These are phyloP conservation scores for Chlorella variabilis DNA, from an alignment of 163 green algal species.

Conservation along the genomic window DNA sequence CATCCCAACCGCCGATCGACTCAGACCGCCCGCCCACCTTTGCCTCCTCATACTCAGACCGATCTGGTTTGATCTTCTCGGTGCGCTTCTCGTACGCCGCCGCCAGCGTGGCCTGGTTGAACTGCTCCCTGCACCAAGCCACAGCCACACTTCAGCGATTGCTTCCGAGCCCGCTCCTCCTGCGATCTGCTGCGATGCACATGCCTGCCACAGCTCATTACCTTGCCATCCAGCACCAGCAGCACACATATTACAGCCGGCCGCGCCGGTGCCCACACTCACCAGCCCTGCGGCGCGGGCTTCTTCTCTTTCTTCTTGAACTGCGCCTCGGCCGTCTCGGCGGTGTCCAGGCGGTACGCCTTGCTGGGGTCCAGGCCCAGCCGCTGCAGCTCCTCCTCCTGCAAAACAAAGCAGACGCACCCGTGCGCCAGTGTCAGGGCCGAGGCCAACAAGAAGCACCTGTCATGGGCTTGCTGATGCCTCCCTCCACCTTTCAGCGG, in stretches of 20 bases:
- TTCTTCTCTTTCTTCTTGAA: conserved; percentile 95
- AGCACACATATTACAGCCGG: not conserved
- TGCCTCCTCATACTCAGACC: conserved; percentile 76
- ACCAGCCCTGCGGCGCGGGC: conserved; percentile 67
- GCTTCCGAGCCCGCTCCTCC: too few species aligned
- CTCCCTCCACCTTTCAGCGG: too few species aligned
- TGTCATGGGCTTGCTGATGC: too few species aligned
- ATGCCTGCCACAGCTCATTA: too few species aligned
- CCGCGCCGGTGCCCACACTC: too few species aligned
- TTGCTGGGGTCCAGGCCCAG: conserved; percentile 76
- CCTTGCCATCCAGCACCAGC: too few species aligned
- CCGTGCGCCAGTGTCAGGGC: not conserved
- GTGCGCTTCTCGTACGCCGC: conserved; percentile 86
- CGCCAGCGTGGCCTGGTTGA: conserved; percentile 86
- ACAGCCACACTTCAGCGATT: not conserved
- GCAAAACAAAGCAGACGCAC: not conserved
- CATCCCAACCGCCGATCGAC: too few species aligned
- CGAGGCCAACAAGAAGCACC: not conserved
- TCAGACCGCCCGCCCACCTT: conserved; percentile 56
- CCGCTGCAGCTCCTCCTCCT: conserved; percentile 75
- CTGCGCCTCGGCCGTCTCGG: conserved; percentile 73
- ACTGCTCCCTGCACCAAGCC: conserved; percentile 66
- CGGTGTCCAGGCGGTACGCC: conserved; percentile 80
- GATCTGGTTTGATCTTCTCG: conserved; percentile 53
- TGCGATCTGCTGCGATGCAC: too few species aligned